A percentile compares a stretch with the other conserved stretches of the same genome.
Evolutionary conservation across 176 grass and related monocot species (phyloP).

Genomic region (Avena eriantha): DNA sequence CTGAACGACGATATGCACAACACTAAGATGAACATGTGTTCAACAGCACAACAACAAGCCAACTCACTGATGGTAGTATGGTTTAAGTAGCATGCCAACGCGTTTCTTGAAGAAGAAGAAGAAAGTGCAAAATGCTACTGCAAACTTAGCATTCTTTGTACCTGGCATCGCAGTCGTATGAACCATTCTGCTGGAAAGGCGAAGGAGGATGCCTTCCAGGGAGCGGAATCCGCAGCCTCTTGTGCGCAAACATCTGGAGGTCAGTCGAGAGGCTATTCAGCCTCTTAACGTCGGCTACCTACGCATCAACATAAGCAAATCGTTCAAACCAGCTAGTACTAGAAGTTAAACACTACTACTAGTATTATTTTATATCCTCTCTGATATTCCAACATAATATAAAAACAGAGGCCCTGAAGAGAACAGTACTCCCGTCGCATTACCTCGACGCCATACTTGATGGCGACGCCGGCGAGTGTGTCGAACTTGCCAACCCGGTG

Average conservation of each 20-base stretch:
- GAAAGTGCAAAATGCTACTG: not conserved
- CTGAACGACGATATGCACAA: not conserved
- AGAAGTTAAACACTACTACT: constrained; percentile 27
- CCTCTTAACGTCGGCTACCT: constrained; percentile 93
- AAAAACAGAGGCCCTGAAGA: constrained; percentile 32
- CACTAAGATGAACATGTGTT: constrained; percentile 1
- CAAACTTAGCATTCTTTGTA: constrained; percentile 13
- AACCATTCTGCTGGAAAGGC: constrained; percentile 61
- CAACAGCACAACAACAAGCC: not conserved
- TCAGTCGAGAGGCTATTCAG: constrained; percentile 87
- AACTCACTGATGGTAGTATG: not conserved
- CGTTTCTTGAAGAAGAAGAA: not conserved
- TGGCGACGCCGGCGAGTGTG: constrained; percentile 93
- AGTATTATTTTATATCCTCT: constrained; percentile 35
- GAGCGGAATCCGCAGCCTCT: constrained; percentile 79
- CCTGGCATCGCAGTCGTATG: constrained; percentile 43
- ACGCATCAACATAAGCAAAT: constrained; percentile 17
- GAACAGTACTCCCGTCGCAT: constrained; percentile 35
- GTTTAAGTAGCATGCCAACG: not conserved
- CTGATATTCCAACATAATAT: constrained; percentile 23
- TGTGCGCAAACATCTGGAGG: constrained; percentile 97
- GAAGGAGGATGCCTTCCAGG: constrained; percentile 79
- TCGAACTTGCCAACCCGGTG: constrained; percentile 89
- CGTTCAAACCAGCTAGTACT: constrained; percentile 29
- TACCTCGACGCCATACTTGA: constrained; percentile 99